These are phyloP conservation scores for Candida sakaeoensis DNA, from an alignment of 805 yeast genomes.

Conservation along the genomic window DNA sequence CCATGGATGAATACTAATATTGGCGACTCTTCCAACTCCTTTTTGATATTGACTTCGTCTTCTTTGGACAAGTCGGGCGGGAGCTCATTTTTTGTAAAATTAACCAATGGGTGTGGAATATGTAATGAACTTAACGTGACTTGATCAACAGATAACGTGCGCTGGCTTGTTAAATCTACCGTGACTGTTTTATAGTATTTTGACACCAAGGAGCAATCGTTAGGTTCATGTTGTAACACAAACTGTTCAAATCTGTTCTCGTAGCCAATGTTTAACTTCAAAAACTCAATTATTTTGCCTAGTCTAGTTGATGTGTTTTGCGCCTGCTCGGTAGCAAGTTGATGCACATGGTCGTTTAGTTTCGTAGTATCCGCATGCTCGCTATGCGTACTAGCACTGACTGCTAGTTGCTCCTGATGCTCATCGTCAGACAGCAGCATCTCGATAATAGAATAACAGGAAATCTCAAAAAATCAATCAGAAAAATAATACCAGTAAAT, in stretches of 20 bases:
- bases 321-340: conserved; percentile 11
- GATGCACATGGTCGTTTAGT: neutral
- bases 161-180: conserved; percentile 27
- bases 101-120: conserved; percentile 48
- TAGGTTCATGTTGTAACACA: conserved; percentile 44
- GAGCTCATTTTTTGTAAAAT: conserved; percentile 24
- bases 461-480: neutral
- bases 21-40: conserved; percentile 49
- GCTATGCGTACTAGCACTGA: conserved; percentile 7
- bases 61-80: conserved; percentile 14
- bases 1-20: conserved; percentile 76
- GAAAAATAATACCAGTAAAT: neutral
- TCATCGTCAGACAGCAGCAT: conserved; percentile 14
- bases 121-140: conserved; percentile 40
- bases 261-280: conserved; percentile 19
- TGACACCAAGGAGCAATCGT: conserved; percentile 51
- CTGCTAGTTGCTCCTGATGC: conserved; percentile 13
- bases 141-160: conserved; percentile 23
- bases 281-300: conserved; percentile 24
- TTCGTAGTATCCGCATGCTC: conserved; percentile 1
- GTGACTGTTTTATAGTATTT: conserved; percentile 43
- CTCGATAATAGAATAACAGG: neutral
- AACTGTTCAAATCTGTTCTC: conserved; percentile 39
- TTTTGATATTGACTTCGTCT: conserved; percentile 18
- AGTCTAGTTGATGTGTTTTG: conserved; percentile 17